phyloP scores from a whole-genome alignment of 257 asterid species.

The Catharanthus roseus region DNA sequence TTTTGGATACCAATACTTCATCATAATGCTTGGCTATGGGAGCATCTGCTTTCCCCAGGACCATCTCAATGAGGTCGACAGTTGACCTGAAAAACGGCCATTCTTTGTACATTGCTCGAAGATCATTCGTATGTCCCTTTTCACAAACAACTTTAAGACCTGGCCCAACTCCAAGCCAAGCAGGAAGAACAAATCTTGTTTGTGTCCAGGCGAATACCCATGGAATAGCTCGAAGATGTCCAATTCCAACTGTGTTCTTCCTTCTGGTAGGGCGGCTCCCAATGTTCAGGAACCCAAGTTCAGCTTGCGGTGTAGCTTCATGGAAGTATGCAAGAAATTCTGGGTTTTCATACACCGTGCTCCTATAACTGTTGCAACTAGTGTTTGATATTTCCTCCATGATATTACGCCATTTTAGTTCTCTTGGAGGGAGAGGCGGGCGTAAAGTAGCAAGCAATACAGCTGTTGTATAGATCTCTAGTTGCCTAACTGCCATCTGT shows the following conservation, averaged over 20 bases:
- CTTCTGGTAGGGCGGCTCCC: conserved; percentile 95
- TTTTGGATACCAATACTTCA: conserved; percentile 70
- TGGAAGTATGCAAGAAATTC: conserved; percentile 83
- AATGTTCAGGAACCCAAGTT: conserved; percentile 85
- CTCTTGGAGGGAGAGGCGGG: conserved; percentile 80
- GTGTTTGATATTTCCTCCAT: conserved; percentile 86
- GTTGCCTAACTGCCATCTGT: conserved; percentile 87
- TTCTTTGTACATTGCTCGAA: conserved; percentile 83
- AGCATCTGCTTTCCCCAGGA: conserved; percentile 79
- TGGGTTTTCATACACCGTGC: conserved; percentile 79
- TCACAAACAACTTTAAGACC: conserved; percentile 78
- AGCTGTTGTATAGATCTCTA: conserved; percentile 90
- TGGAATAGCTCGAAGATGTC: conserved; percentile 85
- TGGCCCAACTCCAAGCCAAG: conserved; percentile 98
- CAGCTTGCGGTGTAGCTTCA: conserved; percentile 96
- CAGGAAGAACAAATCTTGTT: conserved; percentile 87
- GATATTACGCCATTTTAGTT: conserved; percentile 78
- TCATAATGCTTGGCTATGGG: conserved; percentile 84
- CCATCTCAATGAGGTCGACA: conserved; percentile 89
- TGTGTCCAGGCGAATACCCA: conserved; percentile 99
- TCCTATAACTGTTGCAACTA: conserved; percentile 65
- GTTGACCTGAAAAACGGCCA: conserved; percentile 97
- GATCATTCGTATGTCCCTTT: conserved; percentile 63
- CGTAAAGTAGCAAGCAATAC: conserved; percentile 85
- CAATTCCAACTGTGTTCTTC: conserved; percentile 62